Evolutionary conservation across 169 alveolate genomes (phyloP), one percentile per base, ranked within the genome.

Genomic region (Cryptosporidium tyzzeri): DNA sequence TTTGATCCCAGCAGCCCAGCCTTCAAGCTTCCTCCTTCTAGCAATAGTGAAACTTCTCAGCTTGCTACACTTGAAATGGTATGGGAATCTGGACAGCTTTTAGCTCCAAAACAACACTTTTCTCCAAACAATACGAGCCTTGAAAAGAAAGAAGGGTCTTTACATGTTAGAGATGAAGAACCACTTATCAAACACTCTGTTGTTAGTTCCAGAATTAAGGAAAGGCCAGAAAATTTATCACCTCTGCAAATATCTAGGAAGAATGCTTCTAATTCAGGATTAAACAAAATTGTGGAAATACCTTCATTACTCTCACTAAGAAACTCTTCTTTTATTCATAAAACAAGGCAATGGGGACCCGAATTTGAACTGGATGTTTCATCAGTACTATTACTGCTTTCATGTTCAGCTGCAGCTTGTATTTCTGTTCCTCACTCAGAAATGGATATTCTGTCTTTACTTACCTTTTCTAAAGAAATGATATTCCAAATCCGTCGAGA

Each of bases 81-180:
- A 4, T 80, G 89, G 89, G 89, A 80, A 26, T 80, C 89, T 26
- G 89, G 89, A 35, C 89, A 80, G 68, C 75, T 80, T 26, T 58
- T 80, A 9, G 89, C 89, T 35, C 89, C 89, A 26, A 80, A 80
- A 59, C 86, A 73, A 12, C 75, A 62, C 35, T 35, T 65, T 12
- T 62, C 75, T 0, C 65, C 75, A 35, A 80, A 80, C 8, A 61
- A 61, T 5, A 16, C 51, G 18, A 37, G 55, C 51, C 33, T 53
- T 23, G 86, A 73, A 10, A 80, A 10, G 55, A 65, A 65, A 45
- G 89, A 80, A 10, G 55, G 53, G 26, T 14, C 62, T 21, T 26
- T 70, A 14, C 62, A 50, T 21, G 10, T 2, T 14, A 50, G 58
- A 2, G 50, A 23, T 14, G 58, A 69, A 5, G 37, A 69, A 3